A percentile compares a stretch with the other conserved stretches of the same genome.
Conservation (phyloP, 2,329 filamentous ascomycete genomes). For the Cadophora sp. region DNA sequence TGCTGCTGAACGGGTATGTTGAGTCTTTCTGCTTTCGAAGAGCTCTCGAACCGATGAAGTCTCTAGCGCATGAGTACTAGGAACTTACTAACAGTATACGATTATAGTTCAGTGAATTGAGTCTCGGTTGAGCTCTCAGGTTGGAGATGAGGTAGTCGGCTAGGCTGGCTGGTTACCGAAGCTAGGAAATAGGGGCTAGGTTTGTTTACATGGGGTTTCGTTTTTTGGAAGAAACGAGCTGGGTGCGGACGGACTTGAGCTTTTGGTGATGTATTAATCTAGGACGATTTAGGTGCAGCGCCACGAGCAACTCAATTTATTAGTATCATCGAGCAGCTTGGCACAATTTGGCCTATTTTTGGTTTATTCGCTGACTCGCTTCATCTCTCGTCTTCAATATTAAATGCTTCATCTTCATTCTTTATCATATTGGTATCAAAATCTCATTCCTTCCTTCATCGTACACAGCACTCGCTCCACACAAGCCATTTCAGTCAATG, state of each 20-base stretch:
- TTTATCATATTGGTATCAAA: slow-evolving; percentile 8
- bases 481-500: background rate
- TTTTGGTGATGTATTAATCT: too few relatives aligned
- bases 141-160: background rate
- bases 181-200: background rate
- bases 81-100: background rate
- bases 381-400: background rate
- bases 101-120: slow-evolving; percentile 3
- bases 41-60: too few relatives aligned
- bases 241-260: too few relatives aligned
- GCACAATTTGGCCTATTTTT: too few relatives aligned
- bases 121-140: background rate
- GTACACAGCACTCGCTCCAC: background rate
- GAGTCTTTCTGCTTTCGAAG: background rate
- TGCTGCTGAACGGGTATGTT: slow-evolving; percentile 59
- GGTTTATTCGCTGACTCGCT: too few relatives aligned
- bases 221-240: too few relatives aligned
- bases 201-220: background rate
- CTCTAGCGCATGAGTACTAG: too few relatives aligned
- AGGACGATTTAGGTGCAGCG: too few relatives aligned
- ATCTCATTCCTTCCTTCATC: background rate
- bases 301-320: too few relatives aligned
- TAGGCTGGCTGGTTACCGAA: background rate
- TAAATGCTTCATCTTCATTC: background rate
- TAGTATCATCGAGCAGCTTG: too few relatives aligned